Conservation (phyloP, 2,329 filamentous ascomycete genomes). For the Westerdykella sp. region DNA sequence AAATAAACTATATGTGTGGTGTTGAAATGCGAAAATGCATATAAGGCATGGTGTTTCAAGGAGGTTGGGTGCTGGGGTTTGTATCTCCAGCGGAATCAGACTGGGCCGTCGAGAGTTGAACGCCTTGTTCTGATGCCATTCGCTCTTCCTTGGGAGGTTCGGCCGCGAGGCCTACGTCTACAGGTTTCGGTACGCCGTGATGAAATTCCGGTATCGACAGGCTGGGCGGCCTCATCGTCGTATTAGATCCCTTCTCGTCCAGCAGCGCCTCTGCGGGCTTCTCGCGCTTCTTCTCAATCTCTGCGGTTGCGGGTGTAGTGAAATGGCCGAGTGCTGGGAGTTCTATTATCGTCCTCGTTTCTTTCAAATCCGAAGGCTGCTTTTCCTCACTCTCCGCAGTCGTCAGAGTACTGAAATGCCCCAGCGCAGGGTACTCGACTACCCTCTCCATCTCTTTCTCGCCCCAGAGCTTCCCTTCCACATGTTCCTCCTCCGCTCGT, state of each 20-base stretch:
- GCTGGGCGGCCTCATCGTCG: conserved; percentile 27
- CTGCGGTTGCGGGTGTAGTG: not conserved
- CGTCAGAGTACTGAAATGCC: no score
- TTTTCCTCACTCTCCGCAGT: no score
- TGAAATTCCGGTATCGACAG: conserved; percentile 19
- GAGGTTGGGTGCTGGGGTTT: no score
- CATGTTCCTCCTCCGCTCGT: conserved; percentile 12
- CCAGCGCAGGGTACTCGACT: no score
- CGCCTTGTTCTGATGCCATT: not conserved
- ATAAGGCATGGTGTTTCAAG: no score
- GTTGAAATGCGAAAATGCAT: no score
- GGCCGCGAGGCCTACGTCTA: conserved; percentile 4
- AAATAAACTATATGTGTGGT: no score
- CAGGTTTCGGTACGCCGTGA: conserved; percentile 12
- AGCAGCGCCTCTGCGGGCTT: conserved; percentile 1
- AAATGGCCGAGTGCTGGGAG: no score
- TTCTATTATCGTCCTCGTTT: no score
- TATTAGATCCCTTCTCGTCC: conserved; percentile 27
- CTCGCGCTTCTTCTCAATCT: not conserved
- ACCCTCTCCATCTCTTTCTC: conserved; percentile 18
- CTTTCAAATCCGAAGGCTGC: no score
- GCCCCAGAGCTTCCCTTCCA: conserved; percentile 23
- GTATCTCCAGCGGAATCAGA: no score
- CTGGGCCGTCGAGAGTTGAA: no score
- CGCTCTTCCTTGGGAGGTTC: not conserved